Percentiles rank a stretch among this genome's conserved stretches.
These are phyloP conservation scores for Nakazawaea ishiwadae DNA, from an alignment of 805 yeast genomes.

Conservation along the genomic window DNA sequence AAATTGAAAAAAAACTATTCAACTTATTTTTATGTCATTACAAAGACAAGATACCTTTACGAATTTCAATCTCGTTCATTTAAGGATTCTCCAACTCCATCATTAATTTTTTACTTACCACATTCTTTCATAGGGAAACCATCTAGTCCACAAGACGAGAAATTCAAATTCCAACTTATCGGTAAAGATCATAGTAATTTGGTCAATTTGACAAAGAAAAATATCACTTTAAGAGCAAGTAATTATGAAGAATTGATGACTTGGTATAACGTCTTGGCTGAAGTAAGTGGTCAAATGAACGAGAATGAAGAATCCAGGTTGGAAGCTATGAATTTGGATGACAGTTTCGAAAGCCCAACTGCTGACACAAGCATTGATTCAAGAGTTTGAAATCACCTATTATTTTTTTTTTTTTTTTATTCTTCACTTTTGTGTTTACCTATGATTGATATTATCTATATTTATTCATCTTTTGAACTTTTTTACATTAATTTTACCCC, in stretches of 20 bases:
- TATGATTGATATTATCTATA: too few relatives aligned
- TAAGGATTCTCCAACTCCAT: conserved; percentile 38
- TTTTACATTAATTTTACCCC: too few relatives aligned
- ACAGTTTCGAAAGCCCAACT: conserved; percentile 10
- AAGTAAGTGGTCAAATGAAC: conserved; percentile 22
- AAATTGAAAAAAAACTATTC: conserved; percentile 35
- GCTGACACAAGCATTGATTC: conserved; percentile 6
- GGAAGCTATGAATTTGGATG: conserved; percentile 12
- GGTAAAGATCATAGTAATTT: conserved; percentile 37
- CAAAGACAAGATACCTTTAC: conserved; percentile 39
- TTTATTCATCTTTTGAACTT: too few relatives aligned
- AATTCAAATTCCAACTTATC: conserved; percentile 33
- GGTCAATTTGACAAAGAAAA: conserved; percentile 23
- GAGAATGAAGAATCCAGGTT: conserved; percentile 14
- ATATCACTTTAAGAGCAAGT: conserved; percentile 35
- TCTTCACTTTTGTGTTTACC: background rate
- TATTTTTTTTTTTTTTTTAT: too few relatives aligned
- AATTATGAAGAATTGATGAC: conserved; percentile 38
- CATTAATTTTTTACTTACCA: conserved; percentile 40
- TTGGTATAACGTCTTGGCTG: conserved; percentile 40
- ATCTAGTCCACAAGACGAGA: conserved; percentile 25
- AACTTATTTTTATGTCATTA: conserved; percentile 41
- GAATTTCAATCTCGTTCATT: conserved; percentile 42
- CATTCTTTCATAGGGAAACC: conserved; percentile 36
- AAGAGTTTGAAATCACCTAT: conserved; percentile 5